Evolutionary conservation across 495 filamentous ascomycete species (phyloP).

Genomic region (Lasiosphaeria miniovina): DNA sequence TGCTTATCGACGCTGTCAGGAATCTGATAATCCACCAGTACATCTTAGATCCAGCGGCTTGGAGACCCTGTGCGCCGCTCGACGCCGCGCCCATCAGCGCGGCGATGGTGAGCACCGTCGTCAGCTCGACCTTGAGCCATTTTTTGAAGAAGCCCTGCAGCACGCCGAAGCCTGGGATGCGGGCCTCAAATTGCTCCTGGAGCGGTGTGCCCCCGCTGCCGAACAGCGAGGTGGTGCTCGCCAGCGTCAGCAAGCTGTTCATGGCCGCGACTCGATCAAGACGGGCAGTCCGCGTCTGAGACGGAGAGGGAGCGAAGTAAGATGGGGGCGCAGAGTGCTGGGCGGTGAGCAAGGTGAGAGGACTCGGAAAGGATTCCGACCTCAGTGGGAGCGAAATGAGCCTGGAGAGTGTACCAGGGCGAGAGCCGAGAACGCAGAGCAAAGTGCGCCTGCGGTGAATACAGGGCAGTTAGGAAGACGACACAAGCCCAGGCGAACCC

Average conservation of each 20-base stretch:
- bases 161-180: constrained; percentile 25
- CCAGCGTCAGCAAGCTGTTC: constrained; percentile 27
- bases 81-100: constrained; percentile 34
- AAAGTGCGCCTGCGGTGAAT: no score
- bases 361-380: no score
- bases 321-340: background rate
- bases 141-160: constrained; percentile 29
- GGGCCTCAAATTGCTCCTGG: constrained; percentile 25
- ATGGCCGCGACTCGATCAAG: constrained; percentile 3
- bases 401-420: no score
- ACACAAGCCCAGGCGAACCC: no score
- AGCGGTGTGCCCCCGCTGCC: constrained; percentile 4
- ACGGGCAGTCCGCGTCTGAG: background rate
- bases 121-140: constrained; percentile 34
- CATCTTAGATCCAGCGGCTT: constrained; percentile 24
- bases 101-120: constrained; percentile 26
- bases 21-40: constrained; percentile 43
- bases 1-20: constrained; percentile 40
- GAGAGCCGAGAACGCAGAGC: no score
- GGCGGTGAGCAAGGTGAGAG: no score
- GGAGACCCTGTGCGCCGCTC: constrained; percentile 22
- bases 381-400: no score
- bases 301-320: background rate
- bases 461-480: no score
- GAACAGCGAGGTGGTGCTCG: constrained; percentile 26